Evolutionary conservation across 73 alveolate genomes (phyloP), one percentile per base, ranked within the genome.

Genomic region (Paramecium caudatum): DNA sequence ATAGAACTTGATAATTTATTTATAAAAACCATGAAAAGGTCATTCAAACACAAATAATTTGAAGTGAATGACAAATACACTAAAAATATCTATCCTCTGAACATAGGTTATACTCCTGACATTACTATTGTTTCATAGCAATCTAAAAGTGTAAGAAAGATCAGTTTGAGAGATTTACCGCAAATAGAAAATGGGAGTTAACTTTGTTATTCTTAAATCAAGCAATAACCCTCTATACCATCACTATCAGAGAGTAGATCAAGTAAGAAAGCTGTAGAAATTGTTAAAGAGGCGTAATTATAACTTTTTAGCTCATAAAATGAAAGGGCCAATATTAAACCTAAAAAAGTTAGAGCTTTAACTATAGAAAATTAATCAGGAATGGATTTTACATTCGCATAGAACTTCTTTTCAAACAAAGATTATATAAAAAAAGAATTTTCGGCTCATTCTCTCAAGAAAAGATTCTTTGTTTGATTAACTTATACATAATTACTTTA

Each of bases 331-430:
- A 55, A 55, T 55, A 55, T 4, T 25, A 55, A 68, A 68, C 50
- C 50, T 12, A 41, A 68, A 10, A 17, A 68, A 34, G 15, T 68
- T n/a, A 68, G 84, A 37, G 84, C 37, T 34, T 32, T 68, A 33
- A 68, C 84, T 34, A 17, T 68, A 30, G 84, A 68, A 49, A 68
- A 68, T 68, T 37, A 68, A 68, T 17, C 19, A 49, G 84, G 61
- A 10, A 4, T 68, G 37, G 34, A 68, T 68, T 68, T 68, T 30
- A 55, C 80, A 27, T 55, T 55, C 30, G 80, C 80, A 27, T 8
- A 55, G 30, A 55, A 55, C 30, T 55, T 55, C 80, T n/a, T n/a
- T n/a, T 55, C 80, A 43, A 55, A 55, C 30, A 55, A 55, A 21
- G 30, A 55, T 10, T 37, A 55, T 27, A 55, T 55, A 17, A 55